Evolutionary conservation across 2,329 filamentous ascomycete species (phyloP), one percentile per base, ranked within the genome.

Genomic region (Diaporthe sp.): DNA sequence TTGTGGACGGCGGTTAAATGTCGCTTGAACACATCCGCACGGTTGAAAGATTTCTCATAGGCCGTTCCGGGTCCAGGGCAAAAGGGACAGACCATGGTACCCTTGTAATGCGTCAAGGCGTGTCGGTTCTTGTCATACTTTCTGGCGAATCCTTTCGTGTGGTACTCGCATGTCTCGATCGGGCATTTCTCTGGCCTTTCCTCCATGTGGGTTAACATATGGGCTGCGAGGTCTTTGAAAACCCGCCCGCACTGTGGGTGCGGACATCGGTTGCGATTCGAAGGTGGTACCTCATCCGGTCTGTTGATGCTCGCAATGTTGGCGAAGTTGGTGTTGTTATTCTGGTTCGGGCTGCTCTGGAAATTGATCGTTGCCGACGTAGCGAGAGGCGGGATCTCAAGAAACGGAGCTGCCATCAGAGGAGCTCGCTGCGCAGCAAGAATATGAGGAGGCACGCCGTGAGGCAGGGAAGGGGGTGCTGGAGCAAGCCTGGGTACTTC

Each of bases 91-190:
- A 98, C 94, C 95, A 98, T 76, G 19, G 95, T 98, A 12, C 96
- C 96, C 83, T 98, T 97, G 87, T 98, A 99, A 82, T 98, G 97
- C 3, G 96, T 98, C 77, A 98, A 85, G 1, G 96, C 97, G 82
- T 99, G 97, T 17, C 97, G 89, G 83, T 98, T 98, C 88, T 98
- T 98, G 86, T 98, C 97, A 82, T 98, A 99, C 84, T 98, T 98
- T 76, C 96, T 90, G 4, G 96, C 96, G 81, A 98, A 98, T 0
- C 96, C 96, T 83, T 98, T 98, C 78, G 90, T 89, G 84, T 98
- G 94, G 82, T 98, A 98, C 80, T 98, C 95, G 86, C 96, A 98
- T 3, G 93, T 96, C 73, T 93, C 89, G 75, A 98, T 98, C 0
- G 96, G 96, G 82, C 97, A 99, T 83, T 98, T 98, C 81, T 98